Evolutionary conservation across 495 filamentous ascomycete species (phyloP).

Genomic region (Hypoxylon rickii): DNA sequence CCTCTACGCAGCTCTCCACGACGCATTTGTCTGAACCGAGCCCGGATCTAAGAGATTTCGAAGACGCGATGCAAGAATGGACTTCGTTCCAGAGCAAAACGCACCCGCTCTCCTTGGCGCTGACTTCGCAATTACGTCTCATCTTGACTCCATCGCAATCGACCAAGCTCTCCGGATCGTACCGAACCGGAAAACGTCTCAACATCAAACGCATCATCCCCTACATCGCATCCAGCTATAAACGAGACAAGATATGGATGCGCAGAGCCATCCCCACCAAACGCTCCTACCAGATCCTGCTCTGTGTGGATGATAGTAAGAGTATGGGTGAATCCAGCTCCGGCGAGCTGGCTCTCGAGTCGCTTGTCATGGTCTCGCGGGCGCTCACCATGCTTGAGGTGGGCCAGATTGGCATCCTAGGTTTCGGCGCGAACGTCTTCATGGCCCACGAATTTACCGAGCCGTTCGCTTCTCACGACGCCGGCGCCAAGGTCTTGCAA

Average conservation of each 20-base stretch:
- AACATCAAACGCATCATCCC: conserved; percentile 99
- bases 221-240: conserved; percentile 95
- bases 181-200: conserved; percentile 95
- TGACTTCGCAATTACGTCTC: conserved; percentile 92
- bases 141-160: conserved; percentile 93
- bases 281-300: conserved; percentile 92
- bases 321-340: conserved; percentile 80
- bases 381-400: conserved; percentile 88
- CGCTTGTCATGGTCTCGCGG: conserved; percentile 84
- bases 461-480: conserved; percentile 73
- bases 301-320: conserved; percentile 94
- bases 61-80: conserved; percentile 82
- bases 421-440: conserved; percentile 85
- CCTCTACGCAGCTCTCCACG: conserved; percentile 72
- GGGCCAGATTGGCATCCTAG: conserved; percentile 84
- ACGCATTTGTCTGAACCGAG: conserved; percentile 65
- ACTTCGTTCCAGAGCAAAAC: conserved; percentile 80
- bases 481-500: conserved; percentile 79
- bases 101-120: conserved; percentile 78
- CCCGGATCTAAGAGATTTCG: conserved; percentile 43
- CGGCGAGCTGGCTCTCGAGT: conserved; percentile 78
- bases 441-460: conserved; percentile 87
- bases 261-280: conserved; percentile 87
- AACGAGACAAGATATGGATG: conserved; percentile 99
- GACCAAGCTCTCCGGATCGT: conserved; percentile 95